Evolutionary conservation across 2,329 filamentous ascomycete genomes (phyloP).

Genomic region (Diaporthe capsici): DNA sequence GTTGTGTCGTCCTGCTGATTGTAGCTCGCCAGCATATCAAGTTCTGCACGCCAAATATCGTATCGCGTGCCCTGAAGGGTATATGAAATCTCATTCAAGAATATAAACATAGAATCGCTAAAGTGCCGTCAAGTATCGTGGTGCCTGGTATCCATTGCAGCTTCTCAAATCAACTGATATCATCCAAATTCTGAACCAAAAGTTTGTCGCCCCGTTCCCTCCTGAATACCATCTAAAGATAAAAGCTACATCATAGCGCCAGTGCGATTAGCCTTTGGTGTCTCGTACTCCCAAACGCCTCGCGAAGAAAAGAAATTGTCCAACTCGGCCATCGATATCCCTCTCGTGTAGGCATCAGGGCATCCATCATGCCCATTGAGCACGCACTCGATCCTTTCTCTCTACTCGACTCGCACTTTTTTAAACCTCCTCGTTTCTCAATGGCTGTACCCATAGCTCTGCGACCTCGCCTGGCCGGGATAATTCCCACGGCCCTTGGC

Average conservation of each 20-base stretch:
- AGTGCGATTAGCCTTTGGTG: neutral
- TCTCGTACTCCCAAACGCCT: constrained; percentile 9
- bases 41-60: neutral
- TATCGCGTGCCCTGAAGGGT: constrained; percentile 15
- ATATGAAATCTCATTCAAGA: constrained; percentile 6
- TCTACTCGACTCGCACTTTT: too few species aligned
- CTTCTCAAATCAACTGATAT: neutral
- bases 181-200: neutral
- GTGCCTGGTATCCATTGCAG: constrained; percentile 7
- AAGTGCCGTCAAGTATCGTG: neutral
- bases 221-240: neutral
- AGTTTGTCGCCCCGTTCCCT: neutral
- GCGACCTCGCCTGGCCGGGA: neutral
- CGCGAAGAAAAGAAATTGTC: neutral
- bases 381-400: neutral
- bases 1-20: neutral
- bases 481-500: constrained; percentile 42
- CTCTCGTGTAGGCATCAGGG: neutral
- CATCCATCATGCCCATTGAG: too few species aligned
- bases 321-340: neutral
- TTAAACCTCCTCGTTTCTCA: neutral
- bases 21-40: neutral
- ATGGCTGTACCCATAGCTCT: constrained; percentile 30
- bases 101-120: neutral
- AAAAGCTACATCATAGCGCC: neutral